Conservation (phyloP, 2,329 filamentous ascomycete species). For the Proliferodiscus dingleyae region DNA sequence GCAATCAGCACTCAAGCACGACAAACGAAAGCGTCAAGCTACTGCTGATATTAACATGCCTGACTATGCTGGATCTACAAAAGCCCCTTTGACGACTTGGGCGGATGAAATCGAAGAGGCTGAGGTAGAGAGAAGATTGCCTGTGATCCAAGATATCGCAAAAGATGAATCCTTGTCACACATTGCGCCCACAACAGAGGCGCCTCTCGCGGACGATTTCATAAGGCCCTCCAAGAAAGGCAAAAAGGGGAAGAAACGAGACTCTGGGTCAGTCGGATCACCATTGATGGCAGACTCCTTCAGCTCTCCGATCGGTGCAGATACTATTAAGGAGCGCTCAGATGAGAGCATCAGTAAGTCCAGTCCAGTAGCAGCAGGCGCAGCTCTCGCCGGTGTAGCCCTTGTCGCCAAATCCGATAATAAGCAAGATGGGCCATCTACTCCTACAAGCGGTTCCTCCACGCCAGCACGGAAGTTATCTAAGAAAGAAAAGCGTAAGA, state of each 20-base stretch:
- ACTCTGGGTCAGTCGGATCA: constrained; percentile 5
- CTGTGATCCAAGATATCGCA: constrained; percentile 28
- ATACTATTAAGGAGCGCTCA: constrained; percentile 6
- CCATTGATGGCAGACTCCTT: constrained; percentile 7
- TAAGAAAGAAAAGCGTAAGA: constrained; percentile 36
- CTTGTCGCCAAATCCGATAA: constrained; percentile 11
- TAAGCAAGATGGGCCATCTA: constrained; percentile 1
- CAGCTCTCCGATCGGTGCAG: constrained; percentile 5
- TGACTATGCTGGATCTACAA: constrained; percentile 7
- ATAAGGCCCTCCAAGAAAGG: constrained; percentile 33
- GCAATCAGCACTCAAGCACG: constrained; percentile 25
- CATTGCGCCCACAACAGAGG: constrained; percentile 25
- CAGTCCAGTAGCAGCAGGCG: constrained; percentile 13
- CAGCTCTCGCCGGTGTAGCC: constrained; percentile 16
- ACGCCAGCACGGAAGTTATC: constrained; percentile 32
- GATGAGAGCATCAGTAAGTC: constrained; percentile 24
- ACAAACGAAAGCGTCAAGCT: constrained; percentile 30
- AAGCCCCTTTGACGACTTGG: constrained; percentile 24
- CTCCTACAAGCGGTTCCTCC: constrained; percentile 32
- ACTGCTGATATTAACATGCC: constrained; percentile 13
- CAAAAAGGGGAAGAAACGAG: constrained; percentile 36
- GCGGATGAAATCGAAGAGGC: constrained; percentile 29
- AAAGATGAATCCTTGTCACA: constrained; percentile 29
- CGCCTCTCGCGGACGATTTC: constrained; percentile 22
- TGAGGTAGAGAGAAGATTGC: constrained; percentile 22